Evolutionary conservation across 257 asterid genomes (phyloP), one percentile per base, ranked within the genome.

Genomic region (Jacaranda copaia): DNA sequence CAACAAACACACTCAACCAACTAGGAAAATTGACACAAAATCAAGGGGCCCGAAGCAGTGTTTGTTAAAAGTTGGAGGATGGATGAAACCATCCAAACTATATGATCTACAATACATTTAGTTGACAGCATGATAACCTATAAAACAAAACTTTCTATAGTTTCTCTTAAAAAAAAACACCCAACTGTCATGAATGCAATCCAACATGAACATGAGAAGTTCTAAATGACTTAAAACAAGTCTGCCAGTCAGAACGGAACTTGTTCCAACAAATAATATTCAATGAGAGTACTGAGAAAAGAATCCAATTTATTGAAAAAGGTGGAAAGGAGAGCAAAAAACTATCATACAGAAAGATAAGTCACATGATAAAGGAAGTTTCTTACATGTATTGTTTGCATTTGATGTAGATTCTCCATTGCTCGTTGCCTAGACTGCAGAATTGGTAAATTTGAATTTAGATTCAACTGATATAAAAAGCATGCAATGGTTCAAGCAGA

Each of bases 391-490:
- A 92, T 90, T 71, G 92, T 86, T 87, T 94, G 97, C 98, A 90
- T 94, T 87, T 89, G 96, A 71, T 90, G 93, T 64, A 94, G 85
- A 81, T 94, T 96, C 63, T 96, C 96, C 52, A 94, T 79, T 15
- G 98, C 98, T 70, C 96, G 92, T 84, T 89, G 97, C 90, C 98
- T 91, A 20, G 98, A 94, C 98, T 94, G 98, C 84, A 90, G 52
- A 74, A 67, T 72, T 51, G 70, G 40, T 57, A 20, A 32, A 48
- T 38, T 25, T 62, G 12, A 68, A 81, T 72, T 81, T 8, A 83
- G 78, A 76, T 55, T 57, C 42, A 48, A 46, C 63, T 69, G 69
- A 53, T 51, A 62, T 66, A 60, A 65, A 46, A 70, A 51, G 72
- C 66, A 58, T 55, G 49, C 3, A 8, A 68, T n/a, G 18, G 52